Base-by-base conservation (phyloP, 1,139 yeast genomes). In the Hyphopichia buzzinii region DNA sequence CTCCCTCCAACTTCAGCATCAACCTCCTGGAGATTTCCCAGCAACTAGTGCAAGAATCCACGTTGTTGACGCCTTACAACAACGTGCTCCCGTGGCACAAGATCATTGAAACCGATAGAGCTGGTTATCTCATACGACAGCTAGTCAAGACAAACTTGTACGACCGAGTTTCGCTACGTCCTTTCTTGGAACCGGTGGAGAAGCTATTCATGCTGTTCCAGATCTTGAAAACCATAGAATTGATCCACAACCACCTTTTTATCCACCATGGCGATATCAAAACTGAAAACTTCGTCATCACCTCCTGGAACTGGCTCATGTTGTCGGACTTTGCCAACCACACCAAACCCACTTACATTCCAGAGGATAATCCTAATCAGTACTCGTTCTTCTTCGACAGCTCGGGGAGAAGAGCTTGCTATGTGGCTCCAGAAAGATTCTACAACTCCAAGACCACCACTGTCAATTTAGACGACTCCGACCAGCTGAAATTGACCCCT, bases 321-420 rank as follows among this genome's bases (percentile, higher is more conserved):
- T 55, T 94, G 12, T 67, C 88, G 1, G 99, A 94, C 59, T 90
- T 92, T 62, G 84, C 96, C 3, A 72, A 80, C 2, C 78, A 77
- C 55, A 54, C 52, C 8, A 94, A 94, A 57, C 99, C 99, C 0
- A 81, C 80, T 0, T 82, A 72, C 49, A 63, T 94, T 21, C 97
- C 97, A 0, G 96, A 87, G 47, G 95, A 89, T 49, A 92, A 94
- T 52, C 97, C 97, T 0, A 86, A 92, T n/a, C 92, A 85, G 47
- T 92, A 85, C 51, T 81, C 95, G 1, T 92, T 90, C 54, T 94
- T 82, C 57, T 94, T 89, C 55, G 97, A 92, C 60, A 85, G 92
- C 3, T 85, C 95, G 2, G 88, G 79, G 52, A 68, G 97, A 46
- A 71, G 96, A 50, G 77, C 81, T 3, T 92, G 98, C 59, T 92